Percentiles rank a stretch among this genome's conserved stretches.
These are phyloP conservation scores for Phytophthora podocarpi DNA, from an alignment of 352 stramenopile genomes.

Conservation along the genomic window DNA sequence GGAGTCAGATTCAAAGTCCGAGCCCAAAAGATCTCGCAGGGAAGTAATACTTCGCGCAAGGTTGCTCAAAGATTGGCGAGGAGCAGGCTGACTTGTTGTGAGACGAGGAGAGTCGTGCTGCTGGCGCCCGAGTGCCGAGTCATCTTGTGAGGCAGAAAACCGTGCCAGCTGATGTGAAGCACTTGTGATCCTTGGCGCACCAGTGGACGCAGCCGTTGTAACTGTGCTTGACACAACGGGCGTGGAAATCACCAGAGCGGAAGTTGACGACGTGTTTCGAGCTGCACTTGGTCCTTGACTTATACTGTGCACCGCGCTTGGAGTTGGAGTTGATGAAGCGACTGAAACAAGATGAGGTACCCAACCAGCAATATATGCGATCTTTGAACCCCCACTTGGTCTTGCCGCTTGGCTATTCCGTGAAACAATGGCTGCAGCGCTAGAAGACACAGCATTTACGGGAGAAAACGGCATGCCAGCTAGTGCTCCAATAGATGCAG, in stretches of 20 bases:
- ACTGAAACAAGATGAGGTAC: too few species aligned
- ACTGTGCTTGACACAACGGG: background rate
- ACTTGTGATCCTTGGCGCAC: background rate
- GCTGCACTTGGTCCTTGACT: too few species aligned
- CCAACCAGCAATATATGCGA: too few species aligned
- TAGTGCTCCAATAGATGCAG: background rate
- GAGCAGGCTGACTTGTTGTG: conserved; percentile 15
- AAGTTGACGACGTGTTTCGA: too few species aligned
- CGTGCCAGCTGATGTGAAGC: background rate
- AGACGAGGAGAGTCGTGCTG: conserved; percentile 2
- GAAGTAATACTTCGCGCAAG: conserved; percentile 15
- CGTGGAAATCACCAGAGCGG: too few species aligned
- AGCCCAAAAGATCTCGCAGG: conserved; percentile 17
- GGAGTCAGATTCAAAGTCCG: conserved; percentile 24
- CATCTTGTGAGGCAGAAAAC: conserved; percentile 21
- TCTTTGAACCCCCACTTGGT: background rate
- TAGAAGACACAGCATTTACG: background rate
- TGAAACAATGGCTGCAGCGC: too few species aligned
- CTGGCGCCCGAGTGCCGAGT: background rate
- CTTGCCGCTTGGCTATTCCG: background rate
- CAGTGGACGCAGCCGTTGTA: background rate
- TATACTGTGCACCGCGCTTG: too few species aligned
- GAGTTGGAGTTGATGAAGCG: too few species aligned
- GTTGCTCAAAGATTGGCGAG: conserved; percentile 13
- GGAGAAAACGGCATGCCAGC: background rate